Percentiles rank a stretch among this genome's conserved stretches.
These are phyloP conservation scores for Mitragyna speciosa DNA, from an alignment of 257 asterid species.

Conservation along the genomic window DNA sequence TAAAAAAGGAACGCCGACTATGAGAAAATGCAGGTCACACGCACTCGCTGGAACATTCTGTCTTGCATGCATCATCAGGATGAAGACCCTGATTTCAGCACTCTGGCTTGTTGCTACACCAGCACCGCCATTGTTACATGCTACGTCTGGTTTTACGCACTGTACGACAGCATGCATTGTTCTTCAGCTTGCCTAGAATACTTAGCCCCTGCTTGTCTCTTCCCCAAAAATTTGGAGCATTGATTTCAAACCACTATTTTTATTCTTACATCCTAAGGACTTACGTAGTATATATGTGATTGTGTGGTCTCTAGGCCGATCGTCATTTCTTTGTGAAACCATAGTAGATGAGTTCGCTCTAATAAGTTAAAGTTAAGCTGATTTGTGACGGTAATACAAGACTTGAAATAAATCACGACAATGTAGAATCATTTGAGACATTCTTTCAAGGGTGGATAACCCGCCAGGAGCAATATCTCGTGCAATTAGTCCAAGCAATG, in stretches of 20 bases:
- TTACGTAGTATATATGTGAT: neutral
- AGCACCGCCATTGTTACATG: neutral
- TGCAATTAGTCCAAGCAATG: conserved; percentile 3
- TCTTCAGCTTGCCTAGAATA: neutral
- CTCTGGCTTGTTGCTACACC: neutral
- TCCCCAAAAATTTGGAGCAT: neutral
- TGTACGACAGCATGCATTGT: neutral
- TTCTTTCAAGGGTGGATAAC: conserved; percentile 29
- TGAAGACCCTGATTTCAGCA: no score
- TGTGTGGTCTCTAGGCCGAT: neutral
- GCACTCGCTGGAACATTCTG: no score
- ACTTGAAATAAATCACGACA: neutral
- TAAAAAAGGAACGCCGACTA: no score
- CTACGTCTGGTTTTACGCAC: no score
- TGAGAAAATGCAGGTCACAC: no score
- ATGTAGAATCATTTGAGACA: conserved; percentile 17
- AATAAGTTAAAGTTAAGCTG: no score
- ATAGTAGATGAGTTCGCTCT: neutral
- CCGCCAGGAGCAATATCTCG: conserved; percentile 21
- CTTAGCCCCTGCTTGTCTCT: neutral
- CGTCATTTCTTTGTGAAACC: neutral
- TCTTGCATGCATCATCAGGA: no score
- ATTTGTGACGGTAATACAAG: neutral
- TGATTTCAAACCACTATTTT: no score
- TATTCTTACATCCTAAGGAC: neutral